Base-by-base conservation (phyloP, 2,329 filamentous ascomycete species). In the Pseudogymnoascus destructans region DNA sequence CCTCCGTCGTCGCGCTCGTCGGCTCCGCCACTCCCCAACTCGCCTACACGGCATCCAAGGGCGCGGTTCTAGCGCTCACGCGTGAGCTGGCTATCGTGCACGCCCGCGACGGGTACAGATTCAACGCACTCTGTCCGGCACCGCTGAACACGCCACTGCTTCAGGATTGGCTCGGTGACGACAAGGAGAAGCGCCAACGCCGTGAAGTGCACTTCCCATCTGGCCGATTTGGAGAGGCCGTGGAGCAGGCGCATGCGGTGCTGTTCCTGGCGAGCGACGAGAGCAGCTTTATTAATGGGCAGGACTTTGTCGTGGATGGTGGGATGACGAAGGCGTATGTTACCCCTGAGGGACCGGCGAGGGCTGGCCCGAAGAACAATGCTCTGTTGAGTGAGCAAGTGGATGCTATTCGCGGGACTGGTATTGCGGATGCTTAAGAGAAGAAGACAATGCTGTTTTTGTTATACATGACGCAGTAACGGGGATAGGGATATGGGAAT, bases 271-370 rank as follows among this genome's bases (percentile, higher is more conserved):
- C 85, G 15, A 87, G 82, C 66, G 85, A 89, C 62, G 86, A 89
- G 71, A 81, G 80, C 68, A 85, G 82, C 71, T 89, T 88, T 65
- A 79, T 88, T 64, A 89, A 87, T 63, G 86, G 83, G 13, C 54
- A 83, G 60, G 93, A 97, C 70, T 95, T 97, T 74, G 86, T 95
- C 3, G 90, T 97, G 23, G 93, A 98, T 67, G 93, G 93, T 60
- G 92, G 92, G 61, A 89, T 98, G 88, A 92, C 84, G 67, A 95
- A 87, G 78, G 88, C 90, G 46, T 97, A 96, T 71, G 82, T 86
- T 25, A 86, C 83, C 1, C 74, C 83, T 1, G 81, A 85, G 71
- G 83, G 83, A 3, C 74, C 79, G 11, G 69, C 81, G 7, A 64
- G 74, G 0, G 64, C 73, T 9, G 76, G 78, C 4, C 84, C 84